Evolutionary conservation across 192 early-diverging fungal genomes (phyloP), one percentile per base, ranked within the genome.

Genomic region (Linnemannia hyalina): DNA sequence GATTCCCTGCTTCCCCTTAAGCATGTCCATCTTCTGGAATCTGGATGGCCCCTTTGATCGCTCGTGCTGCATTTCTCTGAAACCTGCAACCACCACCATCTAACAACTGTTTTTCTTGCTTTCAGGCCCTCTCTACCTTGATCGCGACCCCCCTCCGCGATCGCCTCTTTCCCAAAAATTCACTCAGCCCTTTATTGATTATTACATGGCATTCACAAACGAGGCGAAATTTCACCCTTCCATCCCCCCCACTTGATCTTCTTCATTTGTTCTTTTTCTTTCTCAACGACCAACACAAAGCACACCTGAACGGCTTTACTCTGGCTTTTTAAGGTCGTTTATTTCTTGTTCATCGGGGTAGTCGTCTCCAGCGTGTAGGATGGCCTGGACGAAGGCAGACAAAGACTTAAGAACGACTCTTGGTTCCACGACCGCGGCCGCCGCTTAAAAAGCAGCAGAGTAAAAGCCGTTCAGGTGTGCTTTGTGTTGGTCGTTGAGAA

Each of bases 401-500:
- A n/a, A n/a, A n/a, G n/a, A n/a, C n/a, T n/a, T n/a, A n/a, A n/a
- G n/a, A n/a, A n/a, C n/a, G n/a, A n/a, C n/a, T n/a, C n/a, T n/a
- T n/a, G n/a, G n/a, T n/a, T n/a, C n/a, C n/a, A n/a, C n/a, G n/a
- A n/a, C n/a, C n/a, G n/a, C 1, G 26, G 32, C 29, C 29, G 26
- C 9, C 29, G 23, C n/a, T n/a, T n/a, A n/a, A n/a, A n/a, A n/a
- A n/a, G n/a, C n/a, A 8, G 10, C n/a, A n/a, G n/a, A n/a, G n/a
- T n/a, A n/a, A n/a, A n/a, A 8, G n/a, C 35, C 11, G 60, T 29
- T 11, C 26, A 63, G 29, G 26, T 63, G 60, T 32, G 26, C 2
- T 63, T 63, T 63, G 60, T 63, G 29, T 13, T 63, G 60, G 26
- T 63, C 60, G 60, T 63, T 63, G 29, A 63, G 60, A 26, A 63